Conservation (phyloP, 257 asterid genomes). For the Schizonepeta tenuifolia region DNA sequence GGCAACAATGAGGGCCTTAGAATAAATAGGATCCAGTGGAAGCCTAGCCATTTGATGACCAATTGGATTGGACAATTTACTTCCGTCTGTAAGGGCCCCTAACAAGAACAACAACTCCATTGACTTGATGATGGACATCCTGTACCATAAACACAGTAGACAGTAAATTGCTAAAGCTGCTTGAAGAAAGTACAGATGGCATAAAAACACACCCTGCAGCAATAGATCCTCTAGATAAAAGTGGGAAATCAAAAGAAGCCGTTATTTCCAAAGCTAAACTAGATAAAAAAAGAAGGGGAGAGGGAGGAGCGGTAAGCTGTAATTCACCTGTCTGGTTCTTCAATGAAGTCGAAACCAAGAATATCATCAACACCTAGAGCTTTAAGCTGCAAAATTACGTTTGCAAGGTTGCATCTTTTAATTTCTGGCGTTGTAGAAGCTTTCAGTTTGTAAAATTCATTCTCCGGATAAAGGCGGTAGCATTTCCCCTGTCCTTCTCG, state of each 20-base stretch:
- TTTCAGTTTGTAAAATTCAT: constrained; percentile 79
- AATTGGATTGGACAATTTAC: constrained; percentile 79
- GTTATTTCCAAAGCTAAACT: constrained; percentile 17
- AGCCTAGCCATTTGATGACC: constrained; percentile 93
- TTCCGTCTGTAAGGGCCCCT: constrained; percentile 84
- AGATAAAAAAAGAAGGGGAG: neutral
- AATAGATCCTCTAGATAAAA: constrained; percentile 1
- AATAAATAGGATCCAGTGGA: constrained; percentile 87
- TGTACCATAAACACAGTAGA: constrained; percentile 41
- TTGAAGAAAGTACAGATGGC: neutral
- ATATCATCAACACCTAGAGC: constrained; percentile 89
- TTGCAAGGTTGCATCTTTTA: constrained; percentile 88
- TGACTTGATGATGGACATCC: constrained; percentile 88
- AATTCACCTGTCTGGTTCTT: constrained; percentile 81
- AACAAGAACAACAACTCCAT: constrained; percentile 79
- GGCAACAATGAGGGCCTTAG: constrained; percentile 92
- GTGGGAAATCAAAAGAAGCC: neutral
- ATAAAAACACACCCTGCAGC: constrained; percentile 10
- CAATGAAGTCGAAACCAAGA: constrained; percentile 88
- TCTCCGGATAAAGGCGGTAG: constrained; percentile 95
- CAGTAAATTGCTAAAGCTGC: constrained; percentile 8
- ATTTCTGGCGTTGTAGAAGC: constrained; percentile 90
- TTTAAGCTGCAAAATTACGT: constrained; percentile 94
- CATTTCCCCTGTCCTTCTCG: constrained; percentile 99
- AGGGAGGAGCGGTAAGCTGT: neutral